Percentiles rank a stretch among this genome's conserved stretches.
phyloP scores from a whole-genome alignment of 2,329 filamentous ascomycete species.

The Neurospora sp. region DNA sequence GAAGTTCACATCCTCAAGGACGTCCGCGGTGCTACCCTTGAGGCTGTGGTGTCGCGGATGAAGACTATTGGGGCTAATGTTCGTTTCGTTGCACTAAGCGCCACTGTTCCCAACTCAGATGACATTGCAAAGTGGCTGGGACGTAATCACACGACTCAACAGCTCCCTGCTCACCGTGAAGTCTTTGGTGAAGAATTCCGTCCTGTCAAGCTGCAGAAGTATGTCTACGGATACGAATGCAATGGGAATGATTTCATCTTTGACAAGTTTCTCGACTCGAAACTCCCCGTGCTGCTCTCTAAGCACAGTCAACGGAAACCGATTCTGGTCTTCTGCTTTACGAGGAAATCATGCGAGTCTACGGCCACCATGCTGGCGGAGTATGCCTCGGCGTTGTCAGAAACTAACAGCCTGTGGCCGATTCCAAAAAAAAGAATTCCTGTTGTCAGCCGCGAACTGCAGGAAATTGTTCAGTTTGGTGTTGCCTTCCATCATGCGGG shows the following conservation, averaged over 20 bases:
- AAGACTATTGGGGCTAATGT: constrained; percentile 68
- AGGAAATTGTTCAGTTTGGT: constrained; percentile 39
- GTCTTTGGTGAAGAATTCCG: constrained; percentile 72
- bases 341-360: constrained; percentile 56
- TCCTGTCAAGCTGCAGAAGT: constrained; percentile 66
- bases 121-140: constrained; percentile 78
- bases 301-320: constrained; percentile 63
- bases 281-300: constrained; percentile 55
- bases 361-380: constrained; percentile 61
- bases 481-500: constrained; percentile 81
- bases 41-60: constrained; percentile 81
- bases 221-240: constrained; percentile 62
- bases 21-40: constrained; percentile 65
- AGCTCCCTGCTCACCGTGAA: constrained; percentile 56
- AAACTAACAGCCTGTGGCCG: constrained; percentile 52
- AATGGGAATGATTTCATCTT: constrained; percentile 66
- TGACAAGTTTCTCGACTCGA: constrained; percentile 57
- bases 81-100: constrained; percentile 72
- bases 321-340: constrained; percentile 76
- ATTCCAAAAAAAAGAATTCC: constrained; percentile 39
- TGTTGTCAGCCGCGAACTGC: constrained; percentile 51
- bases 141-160: constrained; percentile 46
- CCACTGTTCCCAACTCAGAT: constrained; percentile 72
- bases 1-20: constrained; percentile 85
- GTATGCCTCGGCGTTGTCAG: constrained; percentile 47